Percentiles rank a stretch among this genome's conserved stretches.
Conservation (phyloP, 805 yeast species). For the Candida vartiovaarae region DNA sequence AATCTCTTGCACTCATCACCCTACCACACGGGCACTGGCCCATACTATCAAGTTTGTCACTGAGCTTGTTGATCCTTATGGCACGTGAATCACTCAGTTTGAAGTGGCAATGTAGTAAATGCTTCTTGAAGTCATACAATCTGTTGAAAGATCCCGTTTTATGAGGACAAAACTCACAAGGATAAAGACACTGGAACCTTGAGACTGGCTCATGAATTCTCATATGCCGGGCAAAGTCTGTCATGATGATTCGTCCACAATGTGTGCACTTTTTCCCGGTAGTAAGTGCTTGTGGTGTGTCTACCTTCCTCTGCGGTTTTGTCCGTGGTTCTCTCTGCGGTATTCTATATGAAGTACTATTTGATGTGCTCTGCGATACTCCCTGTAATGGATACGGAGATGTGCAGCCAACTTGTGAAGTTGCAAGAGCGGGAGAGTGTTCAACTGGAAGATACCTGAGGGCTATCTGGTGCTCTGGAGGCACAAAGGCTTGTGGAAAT, state of each 20-base stretch:
- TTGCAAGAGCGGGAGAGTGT: no score
- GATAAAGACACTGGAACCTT: not conserved
- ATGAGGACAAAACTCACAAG: not conserved
- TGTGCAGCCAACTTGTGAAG: no score
- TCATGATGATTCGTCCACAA: not conserved
- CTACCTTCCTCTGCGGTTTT: no score
- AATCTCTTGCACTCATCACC: not conserved
- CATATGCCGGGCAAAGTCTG: not conserved
- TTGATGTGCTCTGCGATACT: no score
- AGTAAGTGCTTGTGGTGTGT: no score
- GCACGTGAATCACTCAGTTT: not conserved
- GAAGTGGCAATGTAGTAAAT: not conserved
- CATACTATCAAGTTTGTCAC: not conserved
- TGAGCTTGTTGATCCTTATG: not conserved
- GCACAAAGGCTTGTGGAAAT: no score
- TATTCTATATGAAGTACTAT: no score
- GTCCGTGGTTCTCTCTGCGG: no score
- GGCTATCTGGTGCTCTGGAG: no score
- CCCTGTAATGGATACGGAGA: no score
- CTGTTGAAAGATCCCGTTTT: not conserved
- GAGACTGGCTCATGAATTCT: not conserved
- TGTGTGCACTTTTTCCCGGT: not conserved
- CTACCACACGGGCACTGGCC: not conserved
- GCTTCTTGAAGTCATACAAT: not conserved
- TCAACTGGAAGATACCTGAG: no score